Conservation (phyloP, 2,329 filamentous ascomycete genomes). For the Lasiodiplodia theobromae region DNA sequence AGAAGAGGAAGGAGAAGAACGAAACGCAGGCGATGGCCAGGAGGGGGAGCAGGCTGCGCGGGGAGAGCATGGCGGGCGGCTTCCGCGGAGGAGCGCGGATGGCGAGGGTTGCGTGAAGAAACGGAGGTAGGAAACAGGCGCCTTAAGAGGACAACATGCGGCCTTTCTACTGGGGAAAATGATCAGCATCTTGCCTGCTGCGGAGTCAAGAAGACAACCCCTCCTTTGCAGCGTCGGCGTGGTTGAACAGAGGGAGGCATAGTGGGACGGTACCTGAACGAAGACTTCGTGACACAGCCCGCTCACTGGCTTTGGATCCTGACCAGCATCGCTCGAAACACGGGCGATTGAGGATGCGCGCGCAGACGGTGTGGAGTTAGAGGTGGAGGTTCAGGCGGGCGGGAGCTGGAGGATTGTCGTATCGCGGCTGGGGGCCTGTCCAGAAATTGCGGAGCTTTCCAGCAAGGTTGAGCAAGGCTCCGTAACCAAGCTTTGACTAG, state of each 20-base stretch:
- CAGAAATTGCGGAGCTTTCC: conserved; percentile 23
- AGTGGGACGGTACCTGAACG: neutral
- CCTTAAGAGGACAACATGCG: conserved; percentile 14
- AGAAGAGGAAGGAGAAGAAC: conserved; percentile 48
- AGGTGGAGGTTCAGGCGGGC: conserved; percentile 1
- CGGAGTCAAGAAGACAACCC: conserved; percentile 13
- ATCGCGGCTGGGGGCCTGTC: conserved; percentile 18
- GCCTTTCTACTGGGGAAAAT: neutral
- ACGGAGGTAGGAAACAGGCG: neutral
- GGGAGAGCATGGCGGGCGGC: conserved; percentile 27
- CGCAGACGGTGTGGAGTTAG: conserved; percentile 5
- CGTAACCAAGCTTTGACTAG: conserved; percentile 19
- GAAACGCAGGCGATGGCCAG: conserved; percentile 39
- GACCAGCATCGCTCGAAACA: neutral
- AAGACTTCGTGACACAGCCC: neutral
- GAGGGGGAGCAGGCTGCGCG: conserved; percentile 41
- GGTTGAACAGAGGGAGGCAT: neutral
- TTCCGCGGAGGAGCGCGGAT: conserved; percentile 7
- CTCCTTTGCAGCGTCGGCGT: neutral
- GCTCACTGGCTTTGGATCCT: neutral
- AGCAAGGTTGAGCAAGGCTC: conserved; percentile 20
- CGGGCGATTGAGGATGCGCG: conserved; percentile 1
- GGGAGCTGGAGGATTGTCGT: conserved; percentile 12
- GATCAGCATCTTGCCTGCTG: conserved; percentile 7
- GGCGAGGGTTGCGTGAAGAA: conserved; percentile 3